Evolutionary conservation across 306 rosid genomes (phyloP), one percentile per base, ranked within the genome.

Genomic region (Geum urbanum): DNA sequence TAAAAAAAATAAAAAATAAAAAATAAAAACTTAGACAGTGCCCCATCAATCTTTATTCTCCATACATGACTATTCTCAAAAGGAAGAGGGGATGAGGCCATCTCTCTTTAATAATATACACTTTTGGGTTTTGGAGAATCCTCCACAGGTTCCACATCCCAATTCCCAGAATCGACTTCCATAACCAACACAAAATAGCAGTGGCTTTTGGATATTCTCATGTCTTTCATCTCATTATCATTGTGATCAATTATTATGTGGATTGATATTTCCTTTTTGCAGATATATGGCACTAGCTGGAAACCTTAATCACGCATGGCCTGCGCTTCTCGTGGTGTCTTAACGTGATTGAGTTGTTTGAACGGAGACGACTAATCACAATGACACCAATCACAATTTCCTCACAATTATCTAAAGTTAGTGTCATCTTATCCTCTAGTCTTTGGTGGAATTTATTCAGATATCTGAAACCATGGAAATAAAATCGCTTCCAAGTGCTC

Each of bases 51-150:
- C 78, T 79, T 80, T 81, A 82, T 89, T 83, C 89, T 74, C 74
- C 47, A 61, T 64, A 11, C 62, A 86, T 75, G 79, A 71, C 76
- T 74, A 78, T 55, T 77, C 61, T 63, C 75, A 40, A 75, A 77
- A 79, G 67, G 78, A 19, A 39, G 19, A 27, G 48, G 16, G 63
- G 73, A 70, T 56, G 48, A 70, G 71, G 62, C 76, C 79, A 62
- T 68, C 53, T 58, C 84, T 70, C 73, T 76, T 81, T 88, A 86
- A 86, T 87, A 78, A 79, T 92, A 85, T 72, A 69, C 64, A 41
- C 73, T 60, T 60, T 60, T 37, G 46, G 46, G 46, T 69, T 54
- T 77, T 51, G 44, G 63, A 84, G 92, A 88, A 89, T 87, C 91
- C 66, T 71, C 83, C 24, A 16, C 14, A 15, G 77, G 16, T n/a